These are phyloP conservation scores for Aquilaria agallochum DNA, from an alignment of 441 rosid species.

Conservation along the genomic window DNA sequence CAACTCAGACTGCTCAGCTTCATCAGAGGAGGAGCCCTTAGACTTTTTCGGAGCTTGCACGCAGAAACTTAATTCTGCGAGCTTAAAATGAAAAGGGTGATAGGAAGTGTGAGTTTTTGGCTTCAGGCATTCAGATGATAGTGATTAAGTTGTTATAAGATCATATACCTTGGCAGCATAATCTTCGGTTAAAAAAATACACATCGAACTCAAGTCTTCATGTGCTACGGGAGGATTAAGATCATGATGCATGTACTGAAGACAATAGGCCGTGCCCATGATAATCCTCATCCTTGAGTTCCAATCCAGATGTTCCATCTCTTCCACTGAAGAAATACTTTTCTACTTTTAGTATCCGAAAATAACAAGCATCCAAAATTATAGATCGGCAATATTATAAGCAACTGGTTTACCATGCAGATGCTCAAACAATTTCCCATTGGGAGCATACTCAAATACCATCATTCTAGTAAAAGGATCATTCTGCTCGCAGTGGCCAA, in stretches of 20 bases:
- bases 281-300: conserved; percentile 57
- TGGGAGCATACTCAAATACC: conserved; percentile 97
- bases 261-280: conserved; percentile 87
- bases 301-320: conserved; percentile 87
- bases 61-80: neutral
- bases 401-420: conserved; percentile 52
- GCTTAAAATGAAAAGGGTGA: too few relatives aligned
- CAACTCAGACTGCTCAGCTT: conserved; percentile 40
- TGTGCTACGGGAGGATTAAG: conserved; percentile 66
- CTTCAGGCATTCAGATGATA: too few relatives aligned
- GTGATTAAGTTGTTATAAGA: too few relatives aligned
- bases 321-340: conserved; percentile 40
- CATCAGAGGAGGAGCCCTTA: conserved; percentile 38
- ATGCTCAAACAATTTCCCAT: conserved; percentile 81
- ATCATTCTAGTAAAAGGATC: conserved; percentile 88
- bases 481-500: conserved; percentile 79
- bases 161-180: conserved; percentile 69
- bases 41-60: conserved; percentile 13
- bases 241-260: conserved; percentile 76
- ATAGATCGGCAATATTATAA: neutral
- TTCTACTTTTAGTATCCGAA: neutral
- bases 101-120: too few relatives aligned
- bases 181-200: conserved; percentile 65
- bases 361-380: neutral
- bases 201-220: conserved; percentile 32